These are phyloP conservation scores for Proliferodiscus dingleyae DNA, from an alignment of 2,329 filamentous ascomycete genomes.

Conservation along the genomic window DNA sequence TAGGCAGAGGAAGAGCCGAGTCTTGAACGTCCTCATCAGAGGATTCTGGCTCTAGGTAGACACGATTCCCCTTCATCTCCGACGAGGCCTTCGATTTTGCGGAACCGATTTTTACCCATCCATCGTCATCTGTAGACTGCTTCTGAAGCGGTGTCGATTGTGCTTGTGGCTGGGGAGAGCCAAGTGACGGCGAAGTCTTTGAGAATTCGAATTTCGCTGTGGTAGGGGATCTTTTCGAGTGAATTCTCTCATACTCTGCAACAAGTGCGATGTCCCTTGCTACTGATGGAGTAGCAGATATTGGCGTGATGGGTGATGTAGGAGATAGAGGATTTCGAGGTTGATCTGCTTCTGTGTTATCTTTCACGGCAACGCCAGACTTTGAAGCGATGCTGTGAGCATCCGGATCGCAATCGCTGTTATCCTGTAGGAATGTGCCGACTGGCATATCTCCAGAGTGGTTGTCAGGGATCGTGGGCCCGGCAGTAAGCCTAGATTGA, in stretches of 20 bases:
- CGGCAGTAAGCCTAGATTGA: slow-evolving; percentile 11
- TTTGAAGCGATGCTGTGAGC: slow-evolving; percentile 29
- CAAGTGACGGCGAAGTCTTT: slow-evolving; percentile 11
- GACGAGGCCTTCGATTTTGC: slow-evolving; percentile 13
- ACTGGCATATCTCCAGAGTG: slow-evolving; percentile 31
- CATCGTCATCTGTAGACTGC: slow-evolving; percentile 22
- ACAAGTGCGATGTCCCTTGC: slow-evolving; percentile 27
- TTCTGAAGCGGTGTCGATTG: slow-evolving; percentile 15
- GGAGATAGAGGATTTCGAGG: slow-evolving; percentile 1
- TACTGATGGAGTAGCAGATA: slow-evolving; percentile 16
- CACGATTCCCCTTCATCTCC: slow-evolving; percentile 24
- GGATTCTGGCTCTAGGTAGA: slow-evolving; percentile 31
- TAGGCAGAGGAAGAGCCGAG: slow-evolving; percentile 13
- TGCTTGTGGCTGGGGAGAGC: slow-evolving; percentile 17
- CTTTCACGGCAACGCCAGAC: slow-evolving; percentile 6
- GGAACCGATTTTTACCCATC: slow-evolving; percentile 29
- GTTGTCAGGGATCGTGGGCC: slow-evolving; percentile 14
- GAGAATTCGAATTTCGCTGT: slow-evolving; percentile 3
- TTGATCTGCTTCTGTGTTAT: slow-evolving; percentile 9
- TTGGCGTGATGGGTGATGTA: slow-evolving; percentile 3
- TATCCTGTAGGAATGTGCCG: slow-evolving; percentile 48
- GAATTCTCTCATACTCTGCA: slow-evolving; percentile 26
- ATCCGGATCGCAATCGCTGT: slow-evolving; percentile 46
- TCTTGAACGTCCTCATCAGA: slow-evolving; percentile 27
- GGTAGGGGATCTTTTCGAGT: slow-evolving; percentile 23